Conservation (phyloP, 2,329 filamentous ascomycete species). For the Trichoderma koningii region DNA sequence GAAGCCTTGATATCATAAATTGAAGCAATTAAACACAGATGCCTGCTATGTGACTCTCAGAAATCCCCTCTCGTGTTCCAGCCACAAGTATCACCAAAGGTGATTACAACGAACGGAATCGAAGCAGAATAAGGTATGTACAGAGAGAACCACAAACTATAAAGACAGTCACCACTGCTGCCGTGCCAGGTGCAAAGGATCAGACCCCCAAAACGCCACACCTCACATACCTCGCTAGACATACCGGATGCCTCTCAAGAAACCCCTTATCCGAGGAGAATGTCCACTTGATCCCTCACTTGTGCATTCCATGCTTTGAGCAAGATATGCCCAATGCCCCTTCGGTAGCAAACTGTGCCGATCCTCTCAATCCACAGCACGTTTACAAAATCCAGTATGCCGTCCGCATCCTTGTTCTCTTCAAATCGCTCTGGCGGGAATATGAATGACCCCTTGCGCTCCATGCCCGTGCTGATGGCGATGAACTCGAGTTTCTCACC, state of each 20-base stretch:
- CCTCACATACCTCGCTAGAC: neutral
- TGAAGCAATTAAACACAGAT: slow-evolving; percentile 35
- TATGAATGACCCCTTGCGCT: slow-evolving; percentile 46
- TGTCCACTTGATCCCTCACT: slow-evolving; percentile 44
- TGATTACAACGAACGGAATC: neutral
- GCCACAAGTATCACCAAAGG: slow-evolving; percentile 69
- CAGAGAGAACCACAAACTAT: slow-evolving; percentile 41
- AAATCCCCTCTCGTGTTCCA: slow-evolving; percentile 43
- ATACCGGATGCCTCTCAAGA: slow-evolving; percentile 60
- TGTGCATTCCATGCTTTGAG: slow-evolving; percentile 46
- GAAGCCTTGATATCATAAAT: neutral
- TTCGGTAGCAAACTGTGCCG: slow-evolving; percentile 45
- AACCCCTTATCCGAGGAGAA: slow-evolving; percentile 51
- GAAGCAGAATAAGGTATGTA: neutral
- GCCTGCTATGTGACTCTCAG: neutral
- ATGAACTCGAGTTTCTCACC: slow-evolving; percentile 49
- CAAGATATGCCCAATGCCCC: slow-evolving; percentile 48
- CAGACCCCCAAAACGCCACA: slow-evolving; percentile 6
- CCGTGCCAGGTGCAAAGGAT: neutral
- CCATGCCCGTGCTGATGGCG: slow-evolving; percentile 45
- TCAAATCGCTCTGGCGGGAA: slow-evolving; percentile 45
- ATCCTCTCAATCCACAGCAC: slow-evolving; percentile 52
- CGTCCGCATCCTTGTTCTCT: slow-evolving; percentile 46
- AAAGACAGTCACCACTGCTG: neutral
- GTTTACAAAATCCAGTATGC: slow-evolving; percentile 49